A percentile compares a stretch with the other conserved stretches of the same genome.
phyloP scores from a whole-genome alignment of 2,329 filamentous ascomycete species.

The Calonectria hawksworthii region DNA sequence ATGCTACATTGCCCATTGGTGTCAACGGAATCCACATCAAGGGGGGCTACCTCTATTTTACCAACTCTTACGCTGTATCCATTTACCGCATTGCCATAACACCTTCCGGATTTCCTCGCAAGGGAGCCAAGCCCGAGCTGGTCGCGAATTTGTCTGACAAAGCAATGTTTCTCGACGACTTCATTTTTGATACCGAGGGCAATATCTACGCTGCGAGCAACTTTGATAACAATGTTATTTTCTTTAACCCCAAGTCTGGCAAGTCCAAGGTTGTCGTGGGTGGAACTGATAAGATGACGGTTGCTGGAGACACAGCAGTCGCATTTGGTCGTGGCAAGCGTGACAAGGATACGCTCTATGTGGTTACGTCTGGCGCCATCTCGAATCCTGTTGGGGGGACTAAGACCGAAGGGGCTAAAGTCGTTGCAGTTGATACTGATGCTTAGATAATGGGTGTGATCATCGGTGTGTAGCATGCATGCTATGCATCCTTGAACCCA shows the following conservation, averaged over 20 bases:
- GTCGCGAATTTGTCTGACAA: constrained; percentile 31
- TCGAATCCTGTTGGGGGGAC: constrained; percentile 33
- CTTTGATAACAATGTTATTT: constrained; percentile 38
- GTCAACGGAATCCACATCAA: constrained; percentile 37
- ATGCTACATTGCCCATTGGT: constrained; percentile 25
- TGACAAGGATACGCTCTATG: constrained; percentile 32
- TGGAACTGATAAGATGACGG: constrained; percentile 25
- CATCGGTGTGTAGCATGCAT: neutral
- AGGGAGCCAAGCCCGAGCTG: constrained; percentile 36
- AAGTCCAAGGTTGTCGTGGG: constrained; percentile 35
- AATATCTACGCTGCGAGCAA: constrained; percentile 41
- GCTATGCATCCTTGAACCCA: neutral
- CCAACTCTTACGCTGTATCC: constrained; percentile 29
- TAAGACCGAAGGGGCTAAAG: constrained; percentile 37
- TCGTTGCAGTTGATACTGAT: constrained; percentile 32
- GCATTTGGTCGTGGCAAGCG: constrained; percentile 34
- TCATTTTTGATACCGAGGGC: constrained; percentile 32
- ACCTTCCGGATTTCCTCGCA: constrained; percentile 17
- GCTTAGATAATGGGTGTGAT: neutral
- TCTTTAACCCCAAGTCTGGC: constrained; percentile 28
- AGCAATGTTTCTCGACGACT: constrained; percentile 40
- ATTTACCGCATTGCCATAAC: constrained; percentile 38
- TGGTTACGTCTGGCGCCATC: constrained; percentile 31
- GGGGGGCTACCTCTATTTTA: constrained; percentile 33
- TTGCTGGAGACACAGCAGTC: constrained; percentile 39